Evolutionary conservation across 768 basidiomycete species (phyloP), one percentile per base, ranked within the genome.

Genomic region (Amanita subjunquillea): DNA sequence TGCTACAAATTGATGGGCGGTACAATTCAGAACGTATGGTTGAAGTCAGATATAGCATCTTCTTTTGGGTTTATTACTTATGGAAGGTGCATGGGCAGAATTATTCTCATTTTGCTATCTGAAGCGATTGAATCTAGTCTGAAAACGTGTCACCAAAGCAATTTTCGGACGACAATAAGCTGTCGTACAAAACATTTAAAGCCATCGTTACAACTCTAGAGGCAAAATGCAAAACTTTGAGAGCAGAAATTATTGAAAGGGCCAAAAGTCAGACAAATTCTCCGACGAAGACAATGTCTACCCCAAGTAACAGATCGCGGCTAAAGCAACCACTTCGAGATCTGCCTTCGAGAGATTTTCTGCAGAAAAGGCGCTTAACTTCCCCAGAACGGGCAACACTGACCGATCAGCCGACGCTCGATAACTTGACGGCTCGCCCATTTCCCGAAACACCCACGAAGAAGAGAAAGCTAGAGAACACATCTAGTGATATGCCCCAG

Each of bases 51-150:
- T 72, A 68, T 42, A 69, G 68, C 3, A 59, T 77, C 3, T 79
- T 76, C 58, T 72, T 66, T 49, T 79, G 77, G 77, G 65, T 72
- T 2, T 74, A 66, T 46, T 67, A 67, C 38, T 43, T 67, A 36
- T 60, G 69, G 30, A 69, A 70, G 59, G 76, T 76, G 39, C 32
- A 23, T n/a, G 37, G 12, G 3, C 30, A 36, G 40, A 64, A 48
- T 34, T 32, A 10, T 15, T 40, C 27, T 13, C 36, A 27, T 46
- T 4, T 17, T 17, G 17, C 30, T 9, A 20, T 27, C 13, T 44
- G n/a, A 15, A 8, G 9, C 10, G 44, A n/a, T 41, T 36, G 20
- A 36, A 27, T 50, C n/a, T 20, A 65, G 55, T 48, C 50, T 37
- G 56, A 54, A 20, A 38, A 37, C 13, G 13, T 59, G 2, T 40